Evolutionary conservation across 2,329 filamentous ascomycete genomes (phyloP).

Genomic region (Aspergillus felis): DNA sequence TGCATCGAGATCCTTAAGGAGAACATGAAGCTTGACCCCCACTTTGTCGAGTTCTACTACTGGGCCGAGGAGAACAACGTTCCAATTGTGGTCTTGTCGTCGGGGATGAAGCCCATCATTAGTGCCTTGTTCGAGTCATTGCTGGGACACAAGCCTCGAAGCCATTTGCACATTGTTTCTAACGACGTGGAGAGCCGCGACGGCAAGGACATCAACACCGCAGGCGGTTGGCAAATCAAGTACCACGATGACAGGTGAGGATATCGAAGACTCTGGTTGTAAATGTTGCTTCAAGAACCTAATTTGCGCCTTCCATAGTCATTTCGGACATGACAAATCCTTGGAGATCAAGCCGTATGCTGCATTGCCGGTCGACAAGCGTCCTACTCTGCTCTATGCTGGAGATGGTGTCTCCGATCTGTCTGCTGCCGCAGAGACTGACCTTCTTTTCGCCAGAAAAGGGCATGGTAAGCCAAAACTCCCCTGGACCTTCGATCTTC

Average conservation of each 20-base stretch:
- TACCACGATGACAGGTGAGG: conserved; percentile 79
- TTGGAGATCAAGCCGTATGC: conserved; percentile 81
- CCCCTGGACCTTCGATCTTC: not conserved
- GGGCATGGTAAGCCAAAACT: conserved; percentile 62
- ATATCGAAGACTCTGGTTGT: not conserved
- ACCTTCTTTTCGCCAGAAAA: conserved; percentile 88
- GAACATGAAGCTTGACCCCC: conserved; percentile 84
- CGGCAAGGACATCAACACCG: conserved; percentile 71
- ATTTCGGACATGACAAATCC: conserved; percentile 96
- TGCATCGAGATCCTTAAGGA: conserved; percentile 74
- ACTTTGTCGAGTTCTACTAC: conserved; percentile 81
- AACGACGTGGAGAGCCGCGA: conserved; percentile 69
- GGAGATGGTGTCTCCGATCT: conserved; percentile 92
- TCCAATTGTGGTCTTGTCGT: conserved; percentile 85
- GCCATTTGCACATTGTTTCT: conserved; percentile 79
- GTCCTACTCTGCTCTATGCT: conserved; percentile 88
- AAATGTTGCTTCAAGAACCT: conserved; percentile 1
- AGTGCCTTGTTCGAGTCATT: conserved; percentile 74
- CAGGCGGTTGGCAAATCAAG: conserved; percentile 80
- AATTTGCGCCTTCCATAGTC: conserved; percentile 42
- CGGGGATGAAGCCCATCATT: conserved; percentile 91
- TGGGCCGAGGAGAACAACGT: conserved; percentile 80
- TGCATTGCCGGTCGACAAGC: conserved; percentile 59
- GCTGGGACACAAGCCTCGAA: conserved; percentile 69
- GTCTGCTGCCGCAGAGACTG: conserved; percentile 86